Percentiles rank a stretch among this genome's conserved stretches.
Conservation (phyloP, 371 early-diverging fungal species). For the Mucor irregularis region DNA sequence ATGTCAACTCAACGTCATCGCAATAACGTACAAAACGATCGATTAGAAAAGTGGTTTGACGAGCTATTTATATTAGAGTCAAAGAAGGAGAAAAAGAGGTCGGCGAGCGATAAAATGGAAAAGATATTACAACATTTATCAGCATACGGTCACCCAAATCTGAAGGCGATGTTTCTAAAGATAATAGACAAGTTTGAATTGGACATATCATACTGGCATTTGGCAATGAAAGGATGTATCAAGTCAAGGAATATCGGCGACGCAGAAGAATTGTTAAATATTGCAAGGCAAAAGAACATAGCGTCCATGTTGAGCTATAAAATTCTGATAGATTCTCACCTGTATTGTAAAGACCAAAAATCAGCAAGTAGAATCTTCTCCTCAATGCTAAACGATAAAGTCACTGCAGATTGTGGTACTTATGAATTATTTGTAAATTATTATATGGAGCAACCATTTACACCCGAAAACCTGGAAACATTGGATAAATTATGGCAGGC, state of each 20-base stretch:
- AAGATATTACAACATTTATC: slow-evolving; percentile 1
- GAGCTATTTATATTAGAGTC: background rate
- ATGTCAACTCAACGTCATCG: background rate
- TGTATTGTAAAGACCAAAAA: slow-evolving; percentile 1
- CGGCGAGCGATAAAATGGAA: background rate
- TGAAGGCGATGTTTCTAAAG: slow-evolving; percentile 4
- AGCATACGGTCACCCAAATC: slow-evolving; percentile 11
- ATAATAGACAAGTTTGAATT: background rate
- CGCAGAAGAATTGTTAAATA: slow-evolving; percentile 5
- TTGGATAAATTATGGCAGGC: slow-evolving; percentile 25
- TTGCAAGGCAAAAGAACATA: slow-evolving; percentile 1
- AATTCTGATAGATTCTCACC: slow-evolving; percentile 8
- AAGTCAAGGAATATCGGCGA: background rate
- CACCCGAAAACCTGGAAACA: slow-evolving; percentile 2
- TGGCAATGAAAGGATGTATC: slow-evolving; percentile 11
- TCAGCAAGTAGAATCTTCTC: slow-evolving; percentile 13
- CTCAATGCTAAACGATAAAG: slow-evolving; percentile 8
- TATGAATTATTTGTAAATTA: slow-evolving; percentile 14
- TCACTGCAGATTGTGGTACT: background rate
- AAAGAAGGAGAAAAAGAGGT: background rate
- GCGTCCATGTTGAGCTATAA: slow-evolving; percentile 1
- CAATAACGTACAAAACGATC: background rate
- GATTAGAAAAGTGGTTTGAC: slow-evolving; percentile 17
- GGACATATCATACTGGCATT: slow-evolving; percentile 7
- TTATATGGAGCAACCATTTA: slow-evolving; percentile 2